These are phyloP conservation scores for Plasmodiophora brassicae DNA, from an alignment of 208 protist genomes.

Conservation along the genomic window DNA sequence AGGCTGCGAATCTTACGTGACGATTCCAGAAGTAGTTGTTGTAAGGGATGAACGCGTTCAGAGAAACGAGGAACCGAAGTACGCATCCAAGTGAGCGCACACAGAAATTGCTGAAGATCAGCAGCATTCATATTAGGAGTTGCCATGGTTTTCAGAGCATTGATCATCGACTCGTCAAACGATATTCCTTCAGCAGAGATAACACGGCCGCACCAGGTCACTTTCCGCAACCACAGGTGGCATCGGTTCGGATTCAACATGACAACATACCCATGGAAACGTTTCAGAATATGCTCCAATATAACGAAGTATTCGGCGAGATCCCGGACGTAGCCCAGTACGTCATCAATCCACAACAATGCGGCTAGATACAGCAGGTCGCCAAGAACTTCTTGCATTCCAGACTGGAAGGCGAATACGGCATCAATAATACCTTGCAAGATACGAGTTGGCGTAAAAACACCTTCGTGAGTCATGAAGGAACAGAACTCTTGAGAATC, in stretches of 20 bases:
- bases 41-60: neutral
- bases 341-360: neutral
- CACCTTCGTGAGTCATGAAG: neutral
- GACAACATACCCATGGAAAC: neutral
- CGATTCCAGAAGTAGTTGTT: neutral
- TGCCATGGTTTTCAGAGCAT: neutral
- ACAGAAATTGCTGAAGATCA: neutral
- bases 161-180: neutral
- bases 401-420: neutral
- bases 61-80: neutral
- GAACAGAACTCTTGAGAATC: neutral
- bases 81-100: neutral
- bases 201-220: neutral
- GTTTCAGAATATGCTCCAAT: neutral
- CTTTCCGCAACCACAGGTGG: neutral
- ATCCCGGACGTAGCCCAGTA: neutral
- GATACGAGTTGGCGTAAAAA: neutral
- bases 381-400: neutral
- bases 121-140: neutral
- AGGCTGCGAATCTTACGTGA: neutral
- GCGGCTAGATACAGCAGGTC: neutral
- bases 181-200: neutral
- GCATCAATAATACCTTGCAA: neutral
- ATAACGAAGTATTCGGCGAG: neutral
- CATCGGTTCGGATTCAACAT: constrained; percentile 1